Percentiles rank a stretch among this genome's conserved stretches.
These are phyloP conservation scores for Centella asiatica DNA, from an alignment of 129 eudicot species.

Conservation along the genomic window DNA sequence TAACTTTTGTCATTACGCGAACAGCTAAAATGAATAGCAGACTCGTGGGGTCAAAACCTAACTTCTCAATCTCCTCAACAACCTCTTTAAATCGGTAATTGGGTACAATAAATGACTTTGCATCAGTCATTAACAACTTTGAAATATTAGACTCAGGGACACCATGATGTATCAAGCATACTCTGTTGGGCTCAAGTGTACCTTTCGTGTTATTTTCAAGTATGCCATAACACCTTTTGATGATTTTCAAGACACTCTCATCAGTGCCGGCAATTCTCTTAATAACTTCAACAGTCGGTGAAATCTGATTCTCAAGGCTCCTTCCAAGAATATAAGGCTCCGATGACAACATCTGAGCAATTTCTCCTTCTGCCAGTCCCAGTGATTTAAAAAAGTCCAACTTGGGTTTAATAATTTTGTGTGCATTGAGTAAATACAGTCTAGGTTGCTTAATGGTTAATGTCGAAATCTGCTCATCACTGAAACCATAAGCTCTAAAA, in stretches of 20 bases:
- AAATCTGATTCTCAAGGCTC: slow-evolving; percentile 4
- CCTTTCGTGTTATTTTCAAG: background rate
- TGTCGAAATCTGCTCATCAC: background rate
- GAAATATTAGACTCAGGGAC: background rate
- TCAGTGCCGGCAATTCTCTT: background rate
- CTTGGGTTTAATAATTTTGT: slow-evolving; percentile 2
- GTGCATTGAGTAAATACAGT: background rate
- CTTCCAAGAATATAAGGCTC: slow-evolving; percentile 1
- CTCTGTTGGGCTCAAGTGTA: background rate
- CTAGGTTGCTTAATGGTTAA: background rate
- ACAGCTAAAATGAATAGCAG: background rate
- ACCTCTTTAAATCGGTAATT: background rate
- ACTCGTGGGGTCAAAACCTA: slow-evolving; percentile 5
- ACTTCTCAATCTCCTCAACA: background rate
- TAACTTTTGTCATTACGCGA: background rate
- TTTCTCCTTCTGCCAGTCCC: background rate
- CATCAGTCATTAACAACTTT: background rate
- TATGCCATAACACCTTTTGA: background rate
- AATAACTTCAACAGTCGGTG: slow-evolving; percentile 1
- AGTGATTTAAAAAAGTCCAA: slow-evolving; percentile 1
- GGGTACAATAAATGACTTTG: background rate
- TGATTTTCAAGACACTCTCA: slow-evolving; percentile 1
- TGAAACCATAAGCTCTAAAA: slow-evolving; percentile 9
- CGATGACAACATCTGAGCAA: background rate
- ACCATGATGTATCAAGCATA: background rate